phyloP scores from a whole-genome alignment of 2,329 filamentous ascomycete genomes.

The Fragosphaeria purpurea region DNA sequence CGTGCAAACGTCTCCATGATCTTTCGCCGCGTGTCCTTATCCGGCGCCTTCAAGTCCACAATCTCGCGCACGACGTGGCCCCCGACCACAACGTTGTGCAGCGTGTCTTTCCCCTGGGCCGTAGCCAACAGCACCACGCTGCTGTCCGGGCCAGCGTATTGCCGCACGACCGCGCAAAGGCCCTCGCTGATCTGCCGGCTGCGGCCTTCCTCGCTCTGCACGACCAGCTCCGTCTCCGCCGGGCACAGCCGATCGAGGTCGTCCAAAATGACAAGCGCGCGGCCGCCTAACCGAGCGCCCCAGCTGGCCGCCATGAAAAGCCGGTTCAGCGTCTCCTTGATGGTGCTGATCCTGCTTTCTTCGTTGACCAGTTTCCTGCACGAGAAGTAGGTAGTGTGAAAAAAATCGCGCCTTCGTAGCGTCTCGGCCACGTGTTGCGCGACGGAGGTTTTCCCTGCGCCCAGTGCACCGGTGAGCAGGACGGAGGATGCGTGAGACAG shows the following conservation, averaged over 20 bases:
- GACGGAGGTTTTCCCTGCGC: conserved; percentile 80
- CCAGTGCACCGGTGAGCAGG: conserved; percentile 77
- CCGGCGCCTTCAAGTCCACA: conserved; percentile 76
- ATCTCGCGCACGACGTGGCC: conserved; percentile 91
- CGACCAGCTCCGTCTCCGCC: conserved; percentile 85
- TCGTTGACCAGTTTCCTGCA: conserved; percentile 84
- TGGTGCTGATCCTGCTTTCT: conserved; percentile 76
- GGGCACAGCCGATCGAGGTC: conserved; percentile 91
- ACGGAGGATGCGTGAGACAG: conserved; percentile 82
- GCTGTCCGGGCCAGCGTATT: conserved; percentile 72
- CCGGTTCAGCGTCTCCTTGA: conserved; percentile 78
- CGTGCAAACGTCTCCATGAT: conserved; percentile 73
- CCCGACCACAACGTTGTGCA: conserved; percentile 84
- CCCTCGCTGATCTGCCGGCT: conserved; percentile 89
- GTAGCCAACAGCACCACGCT: conserved; percentile 82
- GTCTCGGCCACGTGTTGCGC: conserved; percentile 65
- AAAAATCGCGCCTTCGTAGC: conserved; percentile 63
- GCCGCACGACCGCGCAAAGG: conserved; percentile 68
- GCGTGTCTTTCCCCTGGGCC: conserved; percentile 81
- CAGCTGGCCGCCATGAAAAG: conserved; percentile 85
- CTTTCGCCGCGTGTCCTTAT: conserved; percentile 77
- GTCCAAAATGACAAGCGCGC: conserved; percentile 76
- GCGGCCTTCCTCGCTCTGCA: conserved; percentile 84
- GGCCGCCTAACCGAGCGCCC: conserved; percentile 79
- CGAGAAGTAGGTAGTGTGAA: conserved; percentile 75